phyloP scores from a whole-genome alignment of 2,329 filamentous ascomycete species.

The Fusarium fracticaudum region DNA sequence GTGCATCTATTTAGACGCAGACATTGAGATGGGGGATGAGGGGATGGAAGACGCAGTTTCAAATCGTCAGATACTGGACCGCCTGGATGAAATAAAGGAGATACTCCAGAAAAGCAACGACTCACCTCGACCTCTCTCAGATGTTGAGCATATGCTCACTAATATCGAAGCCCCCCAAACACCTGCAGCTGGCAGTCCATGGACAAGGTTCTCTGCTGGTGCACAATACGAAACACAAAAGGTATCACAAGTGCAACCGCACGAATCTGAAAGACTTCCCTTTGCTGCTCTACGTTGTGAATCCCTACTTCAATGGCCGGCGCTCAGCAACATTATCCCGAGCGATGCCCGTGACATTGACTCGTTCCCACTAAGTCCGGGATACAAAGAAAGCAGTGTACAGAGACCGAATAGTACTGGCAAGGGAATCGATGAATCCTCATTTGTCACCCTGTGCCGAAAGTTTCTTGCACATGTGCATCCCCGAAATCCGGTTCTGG shows the following conservation, averaged over 20 bases:
- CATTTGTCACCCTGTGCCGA: not conserved
- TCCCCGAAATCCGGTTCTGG: conserved; percentile 39
- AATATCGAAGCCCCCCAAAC: not conserved
- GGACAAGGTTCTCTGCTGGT: not conserved
- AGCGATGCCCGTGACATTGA: not conserved
- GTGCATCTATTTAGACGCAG: conserved; percentile 2
- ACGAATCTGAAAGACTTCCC: not conserved
- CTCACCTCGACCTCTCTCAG: not conserved
- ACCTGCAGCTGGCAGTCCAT: not conserved
- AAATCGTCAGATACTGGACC: not conserved
- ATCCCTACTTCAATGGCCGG: not conserved
- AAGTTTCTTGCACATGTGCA: conserved; percentile 33
- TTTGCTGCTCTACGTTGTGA: not conserved
- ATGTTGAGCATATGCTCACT: not conserved
- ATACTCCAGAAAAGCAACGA: not conserved
- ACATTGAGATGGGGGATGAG: not conserved
- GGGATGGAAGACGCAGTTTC: not conserved
- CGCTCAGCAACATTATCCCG: not conserved
- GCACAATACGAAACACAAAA: not conserved
- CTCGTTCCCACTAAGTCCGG: not conserved
- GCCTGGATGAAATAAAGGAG: conserved; percentile 10
- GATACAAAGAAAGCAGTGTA: not conserved
- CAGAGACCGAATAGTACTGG: not conserved
- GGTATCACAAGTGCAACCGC: not conserved
- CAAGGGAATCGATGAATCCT: not conserved